These are phyloP conservation scores for Plenodomus biglobosus DNA, from an alignment of 2,329 filamentous ascomycete species.

Conservation along the genomic window DNA sequence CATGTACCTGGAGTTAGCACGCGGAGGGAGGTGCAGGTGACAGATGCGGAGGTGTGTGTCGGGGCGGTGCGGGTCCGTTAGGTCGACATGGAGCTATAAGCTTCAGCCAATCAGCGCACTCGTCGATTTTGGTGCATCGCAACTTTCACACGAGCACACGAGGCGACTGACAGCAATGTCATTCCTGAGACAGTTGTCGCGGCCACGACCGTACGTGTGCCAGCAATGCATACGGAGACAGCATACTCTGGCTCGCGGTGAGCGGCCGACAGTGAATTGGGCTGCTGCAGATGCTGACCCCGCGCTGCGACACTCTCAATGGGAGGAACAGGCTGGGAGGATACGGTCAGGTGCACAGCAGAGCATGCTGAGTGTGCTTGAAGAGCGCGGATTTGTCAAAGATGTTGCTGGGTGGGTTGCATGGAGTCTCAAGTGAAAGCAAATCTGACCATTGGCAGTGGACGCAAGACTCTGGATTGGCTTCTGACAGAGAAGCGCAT, in stretches of 20 bases:
- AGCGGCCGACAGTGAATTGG: constrained; percentile 24
- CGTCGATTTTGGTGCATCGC: constrained; percentile 15
- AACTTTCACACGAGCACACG: constrained; percentile 20
- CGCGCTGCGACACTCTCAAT: constrained; percentile 20
- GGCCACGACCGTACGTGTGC: constrained; percentile 30
- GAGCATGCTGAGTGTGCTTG: constrained; percentile 63
- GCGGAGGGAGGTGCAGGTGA: constrained; percentile 18
- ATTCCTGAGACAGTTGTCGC: constrained; percentile 31
- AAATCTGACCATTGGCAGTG: constrained; percentile 29
- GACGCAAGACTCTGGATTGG: constrained; percentile 59
- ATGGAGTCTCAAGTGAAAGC: constrained; percentile 9
- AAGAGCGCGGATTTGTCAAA: constrained; percentile 73
- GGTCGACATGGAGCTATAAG: constrained; percentile 4
- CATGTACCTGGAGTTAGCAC: background rate
- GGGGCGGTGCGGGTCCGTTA: constrained; percentile 18
- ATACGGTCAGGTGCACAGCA: constrained; percentile 35
- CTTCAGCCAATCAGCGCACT: constrained; percentile 23
- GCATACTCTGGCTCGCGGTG: constrained; percentile 15
- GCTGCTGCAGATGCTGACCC: constrained; percentile 19
- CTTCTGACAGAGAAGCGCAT: constrained; percentile 67
- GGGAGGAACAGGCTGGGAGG: constrained; percentile 31
- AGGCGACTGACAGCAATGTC: constrained; percentile 34
- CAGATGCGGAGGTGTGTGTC: constrained; percentile 26
- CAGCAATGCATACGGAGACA: constrained; percentile 32
- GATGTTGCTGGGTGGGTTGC: constrained; percentile 68